Conservation (phyloP, 2,329 filamentous ascomycete genomes). For the Fusarium duplospermum region DNA sequence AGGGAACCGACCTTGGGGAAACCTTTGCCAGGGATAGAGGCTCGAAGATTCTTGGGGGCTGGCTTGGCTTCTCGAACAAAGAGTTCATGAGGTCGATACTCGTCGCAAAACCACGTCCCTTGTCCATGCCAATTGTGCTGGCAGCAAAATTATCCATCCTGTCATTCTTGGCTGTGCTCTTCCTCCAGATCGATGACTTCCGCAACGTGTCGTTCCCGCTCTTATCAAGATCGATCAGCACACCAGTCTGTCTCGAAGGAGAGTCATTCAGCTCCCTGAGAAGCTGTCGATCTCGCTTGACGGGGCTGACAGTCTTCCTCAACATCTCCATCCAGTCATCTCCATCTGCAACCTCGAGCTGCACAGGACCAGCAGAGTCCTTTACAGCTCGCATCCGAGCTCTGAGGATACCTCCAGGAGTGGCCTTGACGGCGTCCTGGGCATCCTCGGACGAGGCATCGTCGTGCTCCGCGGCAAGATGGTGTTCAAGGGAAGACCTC, state of each 20-base stretch:
- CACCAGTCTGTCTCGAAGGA: constrained; percentile 45
- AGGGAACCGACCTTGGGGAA: constrained; percentile 88
- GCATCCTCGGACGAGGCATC: constrained; percentile 67
- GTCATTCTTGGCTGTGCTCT: constrained; percentile 46
- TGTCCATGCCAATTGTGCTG: constrained; percentile 51
- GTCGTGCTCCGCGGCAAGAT: constrained; percentile 81
- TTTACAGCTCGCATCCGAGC: constrained; percentile 73
- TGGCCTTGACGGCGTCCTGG: constrained; percentile 57
- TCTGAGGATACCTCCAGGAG: constrained; percentile 71
- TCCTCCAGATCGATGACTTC: constrained; percentile 52
- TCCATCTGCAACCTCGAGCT: constrained; percentile 72
- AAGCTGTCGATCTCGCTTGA: constrained; percentile 88
- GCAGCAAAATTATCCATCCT: constrained; percentile 45
- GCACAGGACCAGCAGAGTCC: constrained; percentile 67
- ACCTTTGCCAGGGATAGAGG: constrained; percentile 68
- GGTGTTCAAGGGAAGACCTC: constrained; percentile 79
- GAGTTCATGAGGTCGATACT: constrained; percentile 98
- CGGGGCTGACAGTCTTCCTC: constrained; percentile 91
- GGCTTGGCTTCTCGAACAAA: constrained; percentile 80
- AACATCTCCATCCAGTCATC: constrained; percentile 96
- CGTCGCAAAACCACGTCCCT: constrained; percentile 79
- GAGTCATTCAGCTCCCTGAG: constrained; percentile 71
- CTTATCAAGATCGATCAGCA: constrained; percentile 44
- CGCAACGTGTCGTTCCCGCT: constrained; percentile 63
- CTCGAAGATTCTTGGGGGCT: constrained; percentile 65